A percentile compares a stretch with the other conserved stretches of the same genome.
Evolutionary conservation across 805 yeast species (phyloP).

Genomic region (Pichia paraexigua): DNA sequence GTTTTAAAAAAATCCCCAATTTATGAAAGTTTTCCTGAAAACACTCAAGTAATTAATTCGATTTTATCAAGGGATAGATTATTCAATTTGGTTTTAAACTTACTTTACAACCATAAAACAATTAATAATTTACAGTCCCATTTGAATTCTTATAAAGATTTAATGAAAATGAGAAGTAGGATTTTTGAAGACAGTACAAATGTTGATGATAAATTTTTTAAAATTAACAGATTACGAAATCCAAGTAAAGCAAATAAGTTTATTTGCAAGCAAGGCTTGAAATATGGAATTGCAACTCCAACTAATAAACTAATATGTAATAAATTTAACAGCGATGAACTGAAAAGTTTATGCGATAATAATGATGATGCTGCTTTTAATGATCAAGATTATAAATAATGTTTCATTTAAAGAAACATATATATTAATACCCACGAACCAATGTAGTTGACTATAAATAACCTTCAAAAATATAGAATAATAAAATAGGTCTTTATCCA

Average conservation of each 20-base stretch:
- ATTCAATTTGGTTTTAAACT: background rate
- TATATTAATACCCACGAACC: too few species aligned
- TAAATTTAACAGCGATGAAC: background rate
- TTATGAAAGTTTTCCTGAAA: background rate
- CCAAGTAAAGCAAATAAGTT: conserved; percentile 1
- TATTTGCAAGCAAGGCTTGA: conserved; percentile 1
- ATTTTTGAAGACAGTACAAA: background rate
- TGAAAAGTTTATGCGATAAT: background rate
- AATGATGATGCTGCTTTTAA: background rate
- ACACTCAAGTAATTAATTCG: background rate
- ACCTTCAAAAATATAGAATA: too few species aligned
- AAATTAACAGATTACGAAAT: background rate
- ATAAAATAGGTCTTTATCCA: too few species aligned
- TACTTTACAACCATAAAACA: background rate
- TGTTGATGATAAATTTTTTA: background rate
- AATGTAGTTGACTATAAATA: too few species aligned
- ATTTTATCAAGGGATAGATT: conserved; percentile 4
- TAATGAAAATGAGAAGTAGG: background rate
- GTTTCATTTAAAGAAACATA: too few species aligned
- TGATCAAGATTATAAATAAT: background rate
- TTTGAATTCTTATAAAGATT: background rate
- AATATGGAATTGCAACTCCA: background rate
- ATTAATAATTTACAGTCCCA: background rate
- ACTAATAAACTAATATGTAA: conserved; percentile 1
- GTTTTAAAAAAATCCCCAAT: conserved; percentile 1